These are phyloP conservation scores for Casaregolazyma lundiana DNA, from an alignment of 1,139 yeast species.

Conservation along the genomic window DNA sequence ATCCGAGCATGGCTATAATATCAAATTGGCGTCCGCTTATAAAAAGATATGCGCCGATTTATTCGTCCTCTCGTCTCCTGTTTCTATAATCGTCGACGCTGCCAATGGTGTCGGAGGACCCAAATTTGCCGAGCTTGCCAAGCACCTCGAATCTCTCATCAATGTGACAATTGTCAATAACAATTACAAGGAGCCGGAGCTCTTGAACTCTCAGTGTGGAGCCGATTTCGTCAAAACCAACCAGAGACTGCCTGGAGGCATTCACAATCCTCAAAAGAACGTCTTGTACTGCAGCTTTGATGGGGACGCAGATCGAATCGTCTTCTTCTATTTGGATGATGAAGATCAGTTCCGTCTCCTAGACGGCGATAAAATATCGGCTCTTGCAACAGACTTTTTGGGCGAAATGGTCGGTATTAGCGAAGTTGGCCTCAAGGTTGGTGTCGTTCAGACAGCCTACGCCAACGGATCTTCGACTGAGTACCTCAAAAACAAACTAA, in stretches of 20 bases:
- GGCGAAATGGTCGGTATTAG: conserved; percentile 45
- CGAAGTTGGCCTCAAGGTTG: conserved; percentile 44
- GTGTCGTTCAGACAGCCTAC: conserved; percentile 95
- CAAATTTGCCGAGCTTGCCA: conserved; percentile 49
- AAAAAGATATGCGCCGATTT: conserved; percentile 33
- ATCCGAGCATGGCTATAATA: conserved; percentile 66
- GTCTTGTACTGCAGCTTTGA: conserved; percentile 79
- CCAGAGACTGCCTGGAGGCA: conserved; percentile 68
- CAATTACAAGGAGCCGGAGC: conserved; percentile 48
- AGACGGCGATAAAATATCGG: conserved; percentile 94
- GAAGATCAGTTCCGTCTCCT: conserved; percentile 55
- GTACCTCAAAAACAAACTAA: conserved; percentile 57
- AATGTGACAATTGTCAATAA: conserved; percentile 54
- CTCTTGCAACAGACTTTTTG: conserved; percentile 71
- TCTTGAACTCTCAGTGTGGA: conserved; percentile 78
- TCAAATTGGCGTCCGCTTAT: conserved; percentile 52
- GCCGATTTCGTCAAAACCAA: conserved; percentile 93
- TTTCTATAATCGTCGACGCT: conserved; percentile 63
- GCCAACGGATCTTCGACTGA: conserved; percentile 91
- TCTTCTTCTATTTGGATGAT: conserved; percentile 65
- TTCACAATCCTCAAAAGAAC: conserved; percentile 39
- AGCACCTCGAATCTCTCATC: conserved; percentile 40
- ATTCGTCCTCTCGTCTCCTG: conserved; percentile 26
- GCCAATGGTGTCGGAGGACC: conserved; percentile 98
- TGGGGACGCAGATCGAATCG: conserved; percentile 96